phyloP scores from a whole-genome alignment of 805 yeast genomes.

The Nakazawaea wickerhamii region DNA sequence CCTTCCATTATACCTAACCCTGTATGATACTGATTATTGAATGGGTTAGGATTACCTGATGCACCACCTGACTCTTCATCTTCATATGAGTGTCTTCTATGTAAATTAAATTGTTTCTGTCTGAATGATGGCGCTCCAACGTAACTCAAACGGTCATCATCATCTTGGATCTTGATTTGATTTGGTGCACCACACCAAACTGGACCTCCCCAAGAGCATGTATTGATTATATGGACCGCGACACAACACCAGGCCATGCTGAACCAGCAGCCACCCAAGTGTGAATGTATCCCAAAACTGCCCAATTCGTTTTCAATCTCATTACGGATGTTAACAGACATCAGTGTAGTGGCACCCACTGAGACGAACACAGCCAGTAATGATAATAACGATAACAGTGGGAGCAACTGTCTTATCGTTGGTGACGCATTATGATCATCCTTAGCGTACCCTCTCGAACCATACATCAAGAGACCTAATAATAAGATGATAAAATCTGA shows the following conservation, averaged over 20 bases:
- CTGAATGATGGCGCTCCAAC: neutral
- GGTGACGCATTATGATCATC: slow-evolving; percentile 30
- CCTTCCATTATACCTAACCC: neutral
- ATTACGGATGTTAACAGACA: slow-evolving; percentile 22
- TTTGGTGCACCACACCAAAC: slow-evolving; percentile 51
- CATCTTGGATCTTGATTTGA: neutral
- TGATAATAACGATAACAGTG: slow-evolving; percentile 30
- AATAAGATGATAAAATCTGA: slow-evolving; percentile 27
- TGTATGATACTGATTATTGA: neutral
- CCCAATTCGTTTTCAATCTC: slow-evolving; percentile 31
- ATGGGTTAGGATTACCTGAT: neutral
- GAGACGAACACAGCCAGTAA: slow-evolving; percentile 28
- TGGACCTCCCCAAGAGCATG: slow-evolving; percentile 35
- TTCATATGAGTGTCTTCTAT: neutral
- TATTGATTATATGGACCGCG: slow-evolving; percentile 16
- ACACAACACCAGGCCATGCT: slow-evolving; percentile 34
- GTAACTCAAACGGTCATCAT: neutral
- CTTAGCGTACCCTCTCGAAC: slow-evolving; percentile 27
- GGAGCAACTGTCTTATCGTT: slow-evolving; percentile 30
- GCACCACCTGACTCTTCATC: neutral
- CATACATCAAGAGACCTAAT: slow-evolving; percentile 30
- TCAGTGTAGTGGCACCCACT: slow-evolving; percentile 25
- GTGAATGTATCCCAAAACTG: slow-evolving; percentile 40
- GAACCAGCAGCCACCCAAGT: slow-evolving; percentile 38
- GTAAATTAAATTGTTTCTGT: neutral